phyloP scores from a whole-genome alignment of 1,284 basidiomycete species.

The Cerioporus squamosus region DNA sequence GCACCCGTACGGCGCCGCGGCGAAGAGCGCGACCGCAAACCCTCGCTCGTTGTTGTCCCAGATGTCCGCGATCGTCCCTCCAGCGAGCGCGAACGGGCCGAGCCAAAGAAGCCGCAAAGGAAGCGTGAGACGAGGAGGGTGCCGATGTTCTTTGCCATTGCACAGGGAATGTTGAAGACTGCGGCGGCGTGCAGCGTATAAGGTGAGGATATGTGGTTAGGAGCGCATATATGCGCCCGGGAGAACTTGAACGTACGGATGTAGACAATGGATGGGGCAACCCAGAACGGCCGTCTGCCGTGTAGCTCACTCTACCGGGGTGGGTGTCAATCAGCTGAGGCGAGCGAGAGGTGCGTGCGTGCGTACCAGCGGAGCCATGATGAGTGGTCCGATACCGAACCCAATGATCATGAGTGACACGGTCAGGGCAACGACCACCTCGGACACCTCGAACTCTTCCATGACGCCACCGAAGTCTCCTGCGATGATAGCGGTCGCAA shows the following conservation, averaged over 20 bases:
- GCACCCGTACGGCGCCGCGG: constrained; percentile 62
- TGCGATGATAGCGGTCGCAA: constrained; percentile 62
- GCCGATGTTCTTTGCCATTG: constrained; percentile 61
- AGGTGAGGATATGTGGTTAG: not conserved
- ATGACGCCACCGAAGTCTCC: constrained; percentile 44
- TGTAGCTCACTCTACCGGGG: constrained; percentile 55
- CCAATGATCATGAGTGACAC: constrained; percentile 58
- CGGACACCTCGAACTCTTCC: constrained; percentile 48
- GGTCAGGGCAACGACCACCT: constrained; percentile 49
- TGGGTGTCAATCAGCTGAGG: constrained; percentile 22
- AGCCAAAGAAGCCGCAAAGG: constrained; percentile 69
- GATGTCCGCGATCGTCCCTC: constrained; percentile 69
- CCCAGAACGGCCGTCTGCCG: constrained; percentile 60
- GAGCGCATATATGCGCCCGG: not conserved
- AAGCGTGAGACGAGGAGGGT: constrained; percentile 70
- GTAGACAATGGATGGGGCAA: constrained; percentile 44
- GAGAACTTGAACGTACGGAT: constrained; percentile 49
- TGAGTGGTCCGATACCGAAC: constrained; percentile 52
- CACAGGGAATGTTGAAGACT: constrained; percentile 36
- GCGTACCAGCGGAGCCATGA: constrained; percentile 39
- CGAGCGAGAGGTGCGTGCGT: constrained; percentile 36
- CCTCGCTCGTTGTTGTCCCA: constrained; percentile 64
- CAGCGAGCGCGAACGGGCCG: constrained; percentile 64
- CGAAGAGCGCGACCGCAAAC: constrained; percentile 62
- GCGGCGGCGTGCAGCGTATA: not conserved